These are phyloP conservation scores for Talaromyces nanjingensis DNA, from an alignment of 495 filamentous ascomycete genomes.

Conservation along the genomic window DNA sequence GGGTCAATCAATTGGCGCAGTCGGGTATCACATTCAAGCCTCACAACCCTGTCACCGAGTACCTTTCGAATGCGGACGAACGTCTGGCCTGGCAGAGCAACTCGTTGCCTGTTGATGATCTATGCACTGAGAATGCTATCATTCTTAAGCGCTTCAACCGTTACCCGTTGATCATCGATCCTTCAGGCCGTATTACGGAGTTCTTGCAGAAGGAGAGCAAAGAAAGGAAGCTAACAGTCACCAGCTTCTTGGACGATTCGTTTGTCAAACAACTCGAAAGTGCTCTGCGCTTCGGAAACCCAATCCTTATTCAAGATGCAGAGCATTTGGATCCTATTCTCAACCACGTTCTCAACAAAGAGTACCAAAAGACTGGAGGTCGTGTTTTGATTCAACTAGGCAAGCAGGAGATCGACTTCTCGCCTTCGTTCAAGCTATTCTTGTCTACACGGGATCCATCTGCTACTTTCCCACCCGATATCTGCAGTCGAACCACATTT, in stretches of 20 bases:
- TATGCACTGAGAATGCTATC: constrained; percentile 98
- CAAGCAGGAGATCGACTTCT: constrained; percentile 99
- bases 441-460: constrained; percentile 94
- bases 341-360: constrained; percentile 98
- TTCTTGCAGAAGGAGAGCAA: constrained; percentile 92
- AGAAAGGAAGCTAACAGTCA: constrained; percentile 88
- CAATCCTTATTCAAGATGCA: constrained; percentile 96
- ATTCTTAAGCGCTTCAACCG: constrained; percentile 95
- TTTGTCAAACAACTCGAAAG: constrained; percentile 98
- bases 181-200: constrained; percentile 86
- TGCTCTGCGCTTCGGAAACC: constrained; percentile 93
- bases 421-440: constrained; percentile 92
- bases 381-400: constrained; percentile 97
- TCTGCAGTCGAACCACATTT: constrained; percentile 96
- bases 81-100: constrained; percentile 90
- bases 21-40: constrained; percentile 89
- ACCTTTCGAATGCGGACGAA: constrained; percentile 94
- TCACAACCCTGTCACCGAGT: constrained; percentile 91
- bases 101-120: constrained; percentile 94
- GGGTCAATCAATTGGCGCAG: constrained; percentile 82
- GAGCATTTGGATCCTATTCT: constrained; percentile 95
- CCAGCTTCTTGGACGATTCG: constrained; percentile 95
- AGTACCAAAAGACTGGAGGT: constrained; percentile 98
- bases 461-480: constrained; percentile 92
- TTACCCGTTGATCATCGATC: constrained; percentile 97